Evolutionary conservation across 2,329 filamentous ascomycete genomes (phyloP).

Genomic region (Neopestalotiopsis rosae): DNA sequence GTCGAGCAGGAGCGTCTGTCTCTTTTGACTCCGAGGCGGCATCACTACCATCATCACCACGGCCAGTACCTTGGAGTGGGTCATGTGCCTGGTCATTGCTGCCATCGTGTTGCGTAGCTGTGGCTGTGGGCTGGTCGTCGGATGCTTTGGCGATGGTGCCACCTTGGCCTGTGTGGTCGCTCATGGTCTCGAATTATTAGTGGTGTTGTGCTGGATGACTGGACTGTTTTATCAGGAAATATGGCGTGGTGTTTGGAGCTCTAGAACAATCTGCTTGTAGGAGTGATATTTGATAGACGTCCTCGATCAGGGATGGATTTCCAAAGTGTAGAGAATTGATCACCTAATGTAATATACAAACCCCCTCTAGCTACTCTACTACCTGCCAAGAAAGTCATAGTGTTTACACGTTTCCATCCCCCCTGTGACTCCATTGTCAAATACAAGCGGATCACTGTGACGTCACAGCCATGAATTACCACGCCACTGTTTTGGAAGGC

Average conservation of each 20-base stretch:
- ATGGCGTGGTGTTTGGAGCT: neutral
- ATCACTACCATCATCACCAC: neutral
- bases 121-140: neutral
- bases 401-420: neutral
- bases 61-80: neutral
- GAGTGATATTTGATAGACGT: neutral
- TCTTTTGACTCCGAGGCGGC: neutral
- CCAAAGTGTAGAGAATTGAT: no score
- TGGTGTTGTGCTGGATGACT: neutral
- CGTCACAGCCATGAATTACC: neutral
- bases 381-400: no score
- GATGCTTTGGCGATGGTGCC: neutral
- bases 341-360: no score
- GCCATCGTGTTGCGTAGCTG: neutral
- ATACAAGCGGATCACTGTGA: neutral
- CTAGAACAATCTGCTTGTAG: neutral
- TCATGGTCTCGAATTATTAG: neutral
- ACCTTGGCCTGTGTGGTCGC: neutral
- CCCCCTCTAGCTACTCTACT: no score
- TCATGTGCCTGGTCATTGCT: neutral
- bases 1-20: neutral
- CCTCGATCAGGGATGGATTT: neutral
- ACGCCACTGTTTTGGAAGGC: neutral
- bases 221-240: neutral
- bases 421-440: neutral